These are phyloP conservation scores for Mycena belliarum DNA, from an alignment of 768 basidiomycete species.

Conservation along the genomic window DNA sequence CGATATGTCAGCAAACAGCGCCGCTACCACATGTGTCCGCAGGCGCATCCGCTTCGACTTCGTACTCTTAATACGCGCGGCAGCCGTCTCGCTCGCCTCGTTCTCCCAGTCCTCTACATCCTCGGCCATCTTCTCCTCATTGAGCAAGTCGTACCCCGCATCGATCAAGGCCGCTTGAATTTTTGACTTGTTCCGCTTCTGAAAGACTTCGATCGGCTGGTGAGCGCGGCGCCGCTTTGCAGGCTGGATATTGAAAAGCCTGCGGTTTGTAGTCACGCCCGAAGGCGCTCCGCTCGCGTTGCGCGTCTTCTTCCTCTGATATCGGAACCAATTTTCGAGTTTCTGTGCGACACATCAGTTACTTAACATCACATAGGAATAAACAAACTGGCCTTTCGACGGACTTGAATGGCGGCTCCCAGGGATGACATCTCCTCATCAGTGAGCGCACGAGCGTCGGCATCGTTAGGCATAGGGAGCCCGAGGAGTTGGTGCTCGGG, in stretches of 20 bases:
- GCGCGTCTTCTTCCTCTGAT: not conserved
- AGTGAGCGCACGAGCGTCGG: not conserved
- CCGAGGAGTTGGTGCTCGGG: not conserved
- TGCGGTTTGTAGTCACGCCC: not conserved
- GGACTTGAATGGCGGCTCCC: not conserved
- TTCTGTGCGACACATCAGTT: not conserved
- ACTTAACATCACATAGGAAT: not conserved
- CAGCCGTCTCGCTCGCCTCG: not conserved
- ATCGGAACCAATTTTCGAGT: conserved; percentile 3
- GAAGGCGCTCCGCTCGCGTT: not conserved
- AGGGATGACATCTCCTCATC: not conserved
- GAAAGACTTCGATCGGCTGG: conserved; percentile 4
- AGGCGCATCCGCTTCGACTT: not conserved
- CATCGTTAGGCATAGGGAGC: not conserved
- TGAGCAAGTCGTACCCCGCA: not conserved
- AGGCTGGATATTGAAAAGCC: not conserved
- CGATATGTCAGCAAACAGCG: not conserved
- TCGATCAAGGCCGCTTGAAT: too few relatives aligned
- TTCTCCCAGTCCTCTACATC: not conserved
- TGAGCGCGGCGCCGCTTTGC: not conserved
- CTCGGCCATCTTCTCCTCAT: not conserved
- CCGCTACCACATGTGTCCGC: not conserved
- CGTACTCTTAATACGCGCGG: not conserved
- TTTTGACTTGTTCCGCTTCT: not conserved
- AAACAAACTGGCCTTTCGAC: not conserved